Conservation (phyloP, 2,329 filamentous ascomycete species). For the Beauveria varroae region DNA sequence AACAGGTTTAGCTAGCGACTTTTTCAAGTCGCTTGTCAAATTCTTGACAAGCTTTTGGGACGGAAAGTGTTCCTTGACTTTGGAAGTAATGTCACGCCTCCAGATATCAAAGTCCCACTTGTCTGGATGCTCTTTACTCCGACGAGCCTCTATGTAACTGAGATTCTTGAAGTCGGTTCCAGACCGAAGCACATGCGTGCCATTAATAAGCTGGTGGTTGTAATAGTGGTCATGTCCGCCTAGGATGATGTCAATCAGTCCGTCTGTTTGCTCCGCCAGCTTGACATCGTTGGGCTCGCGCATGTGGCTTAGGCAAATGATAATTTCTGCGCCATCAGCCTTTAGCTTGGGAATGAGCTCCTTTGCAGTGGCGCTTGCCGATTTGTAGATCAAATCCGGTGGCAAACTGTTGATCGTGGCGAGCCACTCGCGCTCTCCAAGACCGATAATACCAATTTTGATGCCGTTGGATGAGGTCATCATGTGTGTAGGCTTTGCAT, state of each 20-base stretch:
- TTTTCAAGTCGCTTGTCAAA: constrained; percentile 64
- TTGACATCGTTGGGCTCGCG: constrained; percentile 87
- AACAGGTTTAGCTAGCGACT: constrained; percentile 73
- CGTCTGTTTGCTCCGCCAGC: constrained; percentile 65
- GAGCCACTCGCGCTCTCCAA: constrained; percentile 84
- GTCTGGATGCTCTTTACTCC: constrained; percentile 34
- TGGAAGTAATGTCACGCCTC: constrained; percentile 64
- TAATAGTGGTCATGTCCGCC: constrained; percentile 92
- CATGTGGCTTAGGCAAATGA: constrained; percentile 78
- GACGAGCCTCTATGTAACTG: constrained; percentile 75
- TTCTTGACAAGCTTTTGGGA: constrained; percentile 57
- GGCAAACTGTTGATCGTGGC: constrained; percentile 83
- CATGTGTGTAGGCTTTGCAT: constrained; percentile 68
- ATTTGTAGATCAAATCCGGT: constrained; percentile 74
- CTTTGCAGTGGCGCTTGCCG: constrained; percentile 66
- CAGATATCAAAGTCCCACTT: constrained; percentile 75
- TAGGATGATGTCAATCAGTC: constrained; percentile 75
- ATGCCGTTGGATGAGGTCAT: constrained; percentile 75
- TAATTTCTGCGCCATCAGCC: constrained; percentile 70
- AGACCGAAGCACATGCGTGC: constrained; percentile 76
- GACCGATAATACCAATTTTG: constrained; percentile 76
- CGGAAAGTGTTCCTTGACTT: constrained; percentile 55
- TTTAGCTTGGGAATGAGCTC: constrained; percentile 67
- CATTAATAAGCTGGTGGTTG: constrained; percentile 66
- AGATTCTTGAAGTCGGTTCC: constrained; percentile 90